These are phyloP conservation scores for Linnemannia hyalina DNA, from an alignment of 192 early-diverging fungal species.

Conservation along the genomic window DNA sequence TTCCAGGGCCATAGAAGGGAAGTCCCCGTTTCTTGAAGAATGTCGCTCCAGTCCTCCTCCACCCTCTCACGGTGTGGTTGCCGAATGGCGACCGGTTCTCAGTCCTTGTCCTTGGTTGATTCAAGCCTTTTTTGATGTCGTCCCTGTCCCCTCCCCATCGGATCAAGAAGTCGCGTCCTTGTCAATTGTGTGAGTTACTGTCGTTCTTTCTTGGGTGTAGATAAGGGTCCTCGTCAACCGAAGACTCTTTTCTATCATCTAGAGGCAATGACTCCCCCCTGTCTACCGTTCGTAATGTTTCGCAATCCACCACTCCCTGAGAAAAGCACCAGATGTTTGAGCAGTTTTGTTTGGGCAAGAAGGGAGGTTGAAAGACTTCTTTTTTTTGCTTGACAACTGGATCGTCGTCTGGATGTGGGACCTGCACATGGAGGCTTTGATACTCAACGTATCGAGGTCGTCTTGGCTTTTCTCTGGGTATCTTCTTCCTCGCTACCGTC, in stretches of 20 bases:
- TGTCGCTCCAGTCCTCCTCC: not conserved
- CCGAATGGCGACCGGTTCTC: not conserved
- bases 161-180: not conserved
- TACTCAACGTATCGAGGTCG: conserved; percentile 57
- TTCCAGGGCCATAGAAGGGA: not conserved
- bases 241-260: conserved; percentile 24
- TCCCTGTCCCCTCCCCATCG: not conserved
- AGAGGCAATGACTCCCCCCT: conserved; percentile 38
- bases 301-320: not conserved
- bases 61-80: not conserved
- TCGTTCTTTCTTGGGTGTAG: conserved; percentile 32
- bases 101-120: not conserved
- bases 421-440: conserved; percentile 35
- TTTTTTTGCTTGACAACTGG: conserved; percentile 17
- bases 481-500: not conserved
- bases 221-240: conserved; percentile 51
- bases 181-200: conserved; percentile 31
- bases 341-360: conserved; percentile 9
- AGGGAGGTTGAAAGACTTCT: not conserved
- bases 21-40: conserved; percentile 8
- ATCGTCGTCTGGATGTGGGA: conserved; percentile 27
- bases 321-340: conserved; percentile 30
- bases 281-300: not conserved
- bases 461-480: conserved; percentile 35
- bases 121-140: not conserved